These are phyloP conservation scores for Kingdonia uniflora DNA, from an alignment of 164 flowering plant genomes.

Conservation along the genomic window DNA sequence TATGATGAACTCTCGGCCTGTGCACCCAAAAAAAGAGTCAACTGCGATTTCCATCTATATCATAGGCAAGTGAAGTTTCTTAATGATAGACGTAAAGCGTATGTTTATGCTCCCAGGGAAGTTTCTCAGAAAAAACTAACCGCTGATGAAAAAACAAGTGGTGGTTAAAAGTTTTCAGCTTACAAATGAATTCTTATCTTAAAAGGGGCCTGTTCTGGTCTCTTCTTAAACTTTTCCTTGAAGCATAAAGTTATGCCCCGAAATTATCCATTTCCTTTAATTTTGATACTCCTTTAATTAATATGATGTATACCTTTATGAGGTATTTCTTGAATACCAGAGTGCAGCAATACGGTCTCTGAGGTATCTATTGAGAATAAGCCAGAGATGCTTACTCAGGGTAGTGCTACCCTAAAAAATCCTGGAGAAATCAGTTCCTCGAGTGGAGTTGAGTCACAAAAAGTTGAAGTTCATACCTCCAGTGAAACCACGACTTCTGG, in stretches of 20 bases:
- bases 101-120: too few species aligned
- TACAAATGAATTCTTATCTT: too few species aligned
- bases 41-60: slow-evolving; percentile 60
- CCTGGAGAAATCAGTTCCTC: slow-evolving; percentile 12
- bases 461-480: slow-evolving; percentile 15
- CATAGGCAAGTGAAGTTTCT: slow-evolving; percentile 50
- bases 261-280: too few species aligned
- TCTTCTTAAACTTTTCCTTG: too few species aligned
- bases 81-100: too few species aligned
- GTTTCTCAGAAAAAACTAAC: too few species aligned
- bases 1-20: slow-evolving; percentile 25
- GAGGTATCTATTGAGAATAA: slow-evolving; percentile 15
- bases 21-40: slow-evolving; percentile 38
- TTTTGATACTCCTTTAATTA: too few species aligned
- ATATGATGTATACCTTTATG: not conserved
- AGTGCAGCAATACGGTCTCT: slow-evolving; percentile 16
- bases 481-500: slow-evolving; percentile 18
- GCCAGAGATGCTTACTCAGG: slow-evolving; percentile 19
- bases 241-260: too few species aligned
- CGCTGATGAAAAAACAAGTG: too few species aligned
- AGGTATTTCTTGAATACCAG: slow-evolving; percentile 19
- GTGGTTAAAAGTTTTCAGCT: too few species aligned
- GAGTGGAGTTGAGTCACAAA: slow-evolving; percentile 19
- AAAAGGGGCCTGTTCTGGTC: too few species aligned
- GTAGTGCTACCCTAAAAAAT: slow-evolving; percentile 14